phyloP scores from a whole-genome alignment of 768 basidiomycete species.

The Tulasnella sp. region DNA sequence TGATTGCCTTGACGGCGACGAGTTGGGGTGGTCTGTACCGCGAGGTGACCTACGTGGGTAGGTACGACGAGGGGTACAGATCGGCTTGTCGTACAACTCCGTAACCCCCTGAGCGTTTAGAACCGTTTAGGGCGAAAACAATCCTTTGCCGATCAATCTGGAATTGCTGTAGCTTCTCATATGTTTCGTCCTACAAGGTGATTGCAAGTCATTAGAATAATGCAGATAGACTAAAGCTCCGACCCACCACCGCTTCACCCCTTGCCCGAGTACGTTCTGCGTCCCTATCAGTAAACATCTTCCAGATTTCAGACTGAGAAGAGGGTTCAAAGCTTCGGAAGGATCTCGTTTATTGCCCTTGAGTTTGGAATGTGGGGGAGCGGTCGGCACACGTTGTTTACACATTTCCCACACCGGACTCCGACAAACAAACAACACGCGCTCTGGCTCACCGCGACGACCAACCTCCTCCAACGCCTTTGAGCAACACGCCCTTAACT shows the following conservation, averaged over 20 bases:
- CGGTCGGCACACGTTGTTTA: too few species aligned
- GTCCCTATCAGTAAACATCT: too few species aligned
- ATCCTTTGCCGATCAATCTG: background rate
- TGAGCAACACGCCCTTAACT: background rate
- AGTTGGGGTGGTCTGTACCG: background rate
- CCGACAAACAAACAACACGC: background rate
- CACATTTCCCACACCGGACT: too few species aligned
- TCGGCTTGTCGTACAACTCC: background rate
- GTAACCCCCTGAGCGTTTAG: background rate
- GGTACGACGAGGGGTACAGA: background rate
- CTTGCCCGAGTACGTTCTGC: too few species aligned
- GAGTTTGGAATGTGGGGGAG: too few species aligned
- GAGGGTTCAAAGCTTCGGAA: too few species aligned
- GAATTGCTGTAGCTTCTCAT: background rate
- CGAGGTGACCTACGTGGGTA: background rate
- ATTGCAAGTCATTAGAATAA: background rate
- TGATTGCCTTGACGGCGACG: too few species aligned
- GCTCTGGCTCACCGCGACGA: background rate
- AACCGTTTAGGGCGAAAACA: background rate
- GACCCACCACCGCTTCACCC: background rate
- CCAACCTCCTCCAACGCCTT: background rate
- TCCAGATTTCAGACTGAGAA: too few species aligned
- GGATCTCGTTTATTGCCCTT: too few species aligned
- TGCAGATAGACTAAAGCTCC: background rate
- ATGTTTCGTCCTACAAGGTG: background rate